Evolutionary conservation across 1,139 yeast genomes (phyloP).

Genomic region (Kodamaea alishanica): DNA sequence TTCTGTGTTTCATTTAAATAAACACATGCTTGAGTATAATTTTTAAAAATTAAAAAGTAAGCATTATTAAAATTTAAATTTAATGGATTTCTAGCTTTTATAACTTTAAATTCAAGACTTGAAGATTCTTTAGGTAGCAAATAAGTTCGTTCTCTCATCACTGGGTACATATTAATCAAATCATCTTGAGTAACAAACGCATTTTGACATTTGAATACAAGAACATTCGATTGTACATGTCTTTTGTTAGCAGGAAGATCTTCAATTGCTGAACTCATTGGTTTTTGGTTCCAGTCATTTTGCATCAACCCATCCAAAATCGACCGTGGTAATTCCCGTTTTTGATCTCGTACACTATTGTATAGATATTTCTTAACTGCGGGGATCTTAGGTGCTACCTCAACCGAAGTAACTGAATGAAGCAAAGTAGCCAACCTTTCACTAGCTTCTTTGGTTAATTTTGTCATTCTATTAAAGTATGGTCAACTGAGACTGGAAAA

Average conservation of each 20-base stretch:
- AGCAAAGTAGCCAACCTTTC: conserved; percentile 31
- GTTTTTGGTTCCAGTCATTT: conserved; percentile 33
- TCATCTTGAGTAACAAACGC: conserved; percentile 38
- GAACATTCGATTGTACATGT: conserved; percentile 24
- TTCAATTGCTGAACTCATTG: conserved; percentile 21
- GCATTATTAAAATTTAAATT: conserved; percentile 43
- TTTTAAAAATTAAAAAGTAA: conserved; percentile 51
- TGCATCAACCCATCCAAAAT: conserved; percentile 29
- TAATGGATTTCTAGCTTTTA: conserved; percentile 48
- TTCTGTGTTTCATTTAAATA: conserved; percentile 48
- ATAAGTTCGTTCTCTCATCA: conserved; percentile 29
- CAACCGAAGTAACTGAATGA: conserved; percentile 29
- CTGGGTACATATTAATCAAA: conserved; percentile 36
- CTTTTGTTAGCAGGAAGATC: conserved; percentile 18
- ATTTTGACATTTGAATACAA: conserved; percentile 34
- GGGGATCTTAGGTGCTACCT: conserved; percentile 27
- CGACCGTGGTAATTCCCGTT: conserved; percentile 16
- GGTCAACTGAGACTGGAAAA: not conserved
- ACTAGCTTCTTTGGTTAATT: conserved; percentile 20
- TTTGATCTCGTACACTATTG: conserved; percentile 13
- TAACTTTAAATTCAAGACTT: conserved; percentile 30
- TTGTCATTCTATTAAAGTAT: conserved; percentile 9
- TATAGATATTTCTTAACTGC: conserved; percentile 26
- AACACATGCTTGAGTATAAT: conserved; percentile 45
- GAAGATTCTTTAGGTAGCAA: conserved; percentile 18